phyloP scores from a whole-genome alignment of 2,329 filamentous ascomycete species.

The Epichloe uncinata region DNA sequence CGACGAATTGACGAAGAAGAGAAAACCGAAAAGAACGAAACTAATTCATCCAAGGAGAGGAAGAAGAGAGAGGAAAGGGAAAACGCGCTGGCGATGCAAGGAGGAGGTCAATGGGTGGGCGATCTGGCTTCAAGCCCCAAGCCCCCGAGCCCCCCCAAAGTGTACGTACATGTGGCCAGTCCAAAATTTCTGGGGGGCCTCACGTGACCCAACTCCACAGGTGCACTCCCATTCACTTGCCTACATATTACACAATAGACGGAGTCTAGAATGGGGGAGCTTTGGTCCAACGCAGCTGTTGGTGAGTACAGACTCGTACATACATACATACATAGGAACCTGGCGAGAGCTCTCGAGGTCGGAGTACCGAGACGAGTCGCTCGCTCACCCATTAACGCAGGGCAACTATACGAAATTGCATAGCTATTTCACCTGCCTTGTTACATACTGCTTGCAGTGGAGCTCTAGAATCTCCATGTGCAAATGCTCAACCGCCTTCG shows the following conservation, averaged over 20 bases:
- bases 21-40: constrained; percentile 24
- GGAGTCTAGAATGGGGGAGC: too few species aligned
- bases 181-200: constrained; percentile 21
- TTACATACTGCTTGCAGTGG: not conserved
- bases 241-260: too few species aligned
- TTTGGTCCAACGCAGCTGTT: too few species aligned
- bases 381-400: too few species aligned
- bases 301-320: too few species aligned
- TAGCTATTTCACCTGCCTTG: too few species aligned
- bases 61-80: constrained; percentile 19
- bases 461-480: constrained; percentile 4
- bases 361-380: too few species aligned
- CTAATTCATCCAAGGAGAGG: constrained; percentile 26
- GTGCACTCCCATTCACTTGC: not conserved
- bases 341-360: too few species aligned
- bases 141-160: constrained; percentile 14
- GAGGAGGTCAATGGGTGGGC: constrained; percentile 18
- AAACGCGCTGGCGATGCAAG: constrained; percentile 21
- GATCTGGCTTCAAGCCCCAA: constrained; percentile 28
- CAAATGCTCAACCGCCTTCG: constrained; percentile 16
- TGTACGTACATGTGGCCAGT: constrained; percentile 32
- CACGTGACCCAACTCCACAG: constrained; percentile 18
- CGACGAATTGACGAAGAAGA: constrained; percentile 6
- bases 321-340: too few species aligned
- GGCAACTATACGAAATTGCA: too few species aligned